Conservation (phyloP, 352 stramenopile genomes). For the Elongisporangium prolatum region DNA sequence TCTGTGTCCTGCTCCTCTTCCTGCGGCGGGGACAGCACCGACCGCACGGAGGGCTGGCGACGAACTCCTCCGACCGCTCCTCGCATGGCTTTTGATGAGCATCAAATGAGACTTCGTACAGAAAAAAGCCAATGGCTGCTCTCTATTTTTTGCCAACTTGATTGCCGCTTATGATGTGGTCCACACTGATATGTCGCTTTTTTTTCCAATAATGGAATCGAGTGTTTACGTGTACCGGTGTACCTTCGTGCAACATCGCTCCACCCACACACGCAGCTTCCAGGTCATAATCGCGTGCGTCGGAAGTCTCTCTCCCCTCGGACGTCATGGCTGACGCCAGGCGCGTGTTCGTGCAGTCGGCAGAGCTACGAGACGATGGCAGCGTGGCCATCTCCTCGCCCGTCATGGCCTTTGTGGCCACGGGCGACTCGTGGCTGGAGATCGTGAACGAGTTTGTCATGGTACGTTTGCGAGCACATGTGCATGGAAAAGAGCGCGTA, state of each 20-base stretch:
- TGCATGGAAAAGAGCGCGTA: background rate
- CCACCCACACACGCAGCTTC: background rate
- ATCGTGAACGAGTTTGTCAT: conserved; percentile 83
- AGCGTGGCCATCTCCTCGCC: conserved; percentile 29
- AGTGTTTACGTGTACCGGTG: background rate
- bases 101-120: background rate
- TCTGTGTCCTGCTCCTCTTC: background rate
- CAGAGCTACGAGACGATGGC: conserved; percentile 17
- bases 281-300: background rate
- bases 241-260: background rate
- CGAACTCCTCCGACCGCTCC: background rate
- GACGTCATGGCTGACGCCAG: conserved; percentile 36
- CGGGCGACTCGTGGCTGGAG: conserved; percentile 49
- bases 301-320: background rate
- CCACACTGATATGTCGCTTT: background rate
- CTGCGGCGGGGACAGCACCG: background rate
- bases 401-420: conserved; percentile 60
- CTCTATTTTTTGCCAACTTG: background rate
- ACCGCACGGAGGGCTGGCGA: background rate
- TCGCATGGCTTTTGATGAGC: background rate
- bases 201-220: background rate
- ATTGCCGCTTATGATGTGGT: background rate
- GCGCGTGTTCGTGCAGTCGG: conserved; percentile 73
- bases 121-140: background rate
- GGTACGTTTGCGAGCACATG: conserved; percentile 20